Conservation (phyloP, 2,329 filamentous ascomycete species). For the Neurospora crassa region DNA sequence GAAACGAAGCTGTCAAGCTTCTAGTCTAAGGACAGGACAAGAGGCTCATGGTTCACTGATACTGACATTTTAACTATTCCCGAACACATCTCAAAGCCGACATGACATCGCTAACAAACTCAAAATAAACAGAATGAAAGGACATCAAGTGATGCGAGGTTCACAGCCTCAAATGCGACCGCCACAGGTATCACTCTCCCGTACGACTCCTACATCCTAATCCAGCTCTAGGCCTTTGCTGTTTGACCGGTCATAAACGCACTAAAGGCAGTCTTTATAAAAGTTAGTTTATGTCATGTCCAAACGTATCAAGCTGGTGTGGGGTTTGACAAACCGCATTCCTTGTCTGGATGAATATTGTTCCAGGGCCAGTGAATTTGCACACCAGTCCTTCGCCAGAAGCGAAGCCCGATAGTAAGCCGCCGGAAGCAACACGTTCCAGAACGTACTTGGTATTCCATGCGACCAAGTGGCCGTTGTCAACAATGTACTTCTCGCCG, state of each 20-base stretch:
- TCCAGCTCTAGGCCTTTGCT: not conserved
- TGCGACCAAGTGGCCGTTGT: constrained; percentile 87
- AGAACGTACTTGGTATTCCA: constrained; percentile 96
- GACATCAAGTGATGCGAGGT: not conserved
- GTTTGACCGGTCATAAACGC: constrained; percentile 41
- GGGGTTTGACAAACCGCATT: constrained; percentile 52
- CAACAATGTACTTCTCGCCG: constrained; percentile 82
- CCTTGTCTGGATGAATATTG: constrained; percentile 84
- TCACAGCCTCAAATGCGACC: not conserved
- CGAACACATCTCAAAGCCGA: not conserved
- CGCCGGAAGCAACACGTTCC: constrained; percentile 81
- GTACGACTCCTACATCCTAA: not conserved
- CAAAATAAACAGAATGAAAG: not conserved
- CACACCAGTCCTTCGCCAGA: constrained; percentile 86
- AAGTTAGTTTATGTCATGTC: not conserved
- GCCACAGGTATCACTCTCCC: not conserved
- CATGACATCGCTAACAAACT: not conserved
- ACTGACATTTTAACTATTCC: not conserved
- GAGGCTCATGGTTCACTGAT: not conserved
- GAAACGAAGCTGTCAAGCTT: not conserved
- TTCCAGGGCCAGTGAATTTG: constrained; percentile 87
- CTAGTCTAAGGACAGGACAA: not conserved
- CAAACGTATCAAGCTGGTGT: not conserved
- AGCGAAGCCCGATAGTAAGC: constrained; percentile 78
- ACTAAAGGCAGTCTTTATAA: constrained; percentile 38